Conservation (phyloP, 208 protist genomes). For the Leishmania tropica region DNA sequence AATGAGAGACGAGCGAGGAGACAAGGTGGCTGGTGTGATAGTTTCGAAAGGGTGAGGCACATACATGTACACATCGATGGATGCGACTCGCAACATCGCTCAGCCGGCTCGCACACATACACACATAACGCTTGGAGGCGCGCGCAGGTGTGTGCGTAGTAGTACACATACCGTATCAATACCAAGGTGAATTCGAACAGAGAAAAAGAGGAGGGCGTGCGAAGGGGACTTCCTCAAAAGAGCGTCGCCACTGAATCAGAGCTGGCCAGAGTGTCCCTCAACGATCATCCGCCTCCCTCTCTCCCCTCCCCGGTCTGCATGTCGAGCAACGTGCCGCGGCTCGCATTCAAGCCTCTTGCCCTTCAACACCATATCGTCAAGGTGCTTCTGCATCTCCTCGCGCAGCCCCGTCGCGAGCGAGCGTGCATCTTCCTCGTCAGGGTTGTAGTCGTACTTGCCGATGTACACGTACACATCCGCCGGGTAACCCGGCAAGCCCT, state of each 20-base stretch:
- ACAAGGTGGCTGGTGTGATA: not conserved
- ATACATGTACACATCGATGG: not conserved
- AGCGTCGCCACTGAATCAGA: not conserved
- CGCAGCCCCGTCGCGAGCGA: conserved; percentile 52
- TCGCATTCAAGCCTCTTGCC: conserved; percentile 47
- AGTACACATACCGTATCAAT: not conserved
- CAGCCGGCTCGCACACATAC: not conserved
- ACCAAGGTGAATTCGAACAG: not conserved
- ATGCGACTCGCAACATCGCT: not conserved
- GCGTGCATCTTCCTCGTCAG: conserved; percentile 37
- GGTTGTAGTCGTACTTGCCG: conserved; percentile 79
- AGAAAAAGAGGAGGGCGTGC: not conserved
- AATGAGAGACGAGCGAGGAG: not conserved
- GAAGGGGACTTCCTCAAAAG: not conserved
- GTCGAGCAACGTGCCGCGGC: conserved; percentile 33
- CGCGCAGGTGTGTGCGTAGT: not conserved
- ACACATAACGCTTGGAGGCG: not conserved
- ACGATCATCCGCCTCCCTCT: not conserved
- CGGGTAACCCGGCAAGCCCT: conserved; percentile 69
- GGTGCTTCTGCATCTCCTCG: conserved; percentile 74
- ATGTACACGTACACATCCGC: conserved; percentile 81
- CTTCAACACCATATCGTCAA: conserved; percentile 54
- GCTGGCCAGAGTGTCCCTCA: not conserved
- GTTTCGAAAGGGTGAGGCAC: not conserved
- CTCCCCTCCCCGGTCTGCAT: not conserved